These are phyloP conservation scores for Boletus patriciae DNA, from an alignment of 768 basidiomycete genomes.

Conservation along the genomic window DNA sequence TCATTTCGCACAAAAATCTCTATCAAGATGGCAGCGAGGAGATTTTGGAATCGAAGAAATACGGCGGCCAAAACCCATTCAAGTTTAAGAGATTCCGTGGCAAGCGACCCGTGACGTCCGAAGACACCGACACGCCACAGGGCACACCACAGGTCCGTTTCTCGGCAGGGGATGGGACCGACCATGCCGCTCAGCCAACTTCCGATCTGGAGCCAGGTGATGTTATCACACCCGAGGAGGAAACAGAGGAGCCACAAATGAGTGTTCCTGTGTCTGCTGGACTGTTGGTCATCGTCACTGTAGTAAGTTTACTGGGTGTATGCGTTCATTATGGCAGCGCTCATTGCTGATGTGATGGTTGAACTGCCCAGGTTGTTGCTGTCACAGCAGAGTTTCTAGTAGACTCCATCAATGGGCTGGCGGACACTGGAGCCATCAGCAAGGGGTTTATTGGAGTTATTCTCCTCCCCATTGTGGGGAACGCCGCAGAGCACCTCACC, in stretches of 20 bases:
- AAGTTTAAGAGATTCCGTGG: constrained; percentile 15
- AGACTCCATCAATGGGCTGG: constrained; percentile 76
- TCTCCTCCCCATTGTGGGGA: constrained; percentile 88
- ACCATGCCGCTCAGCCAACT: background rate
- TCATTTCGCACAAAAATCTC: constrained; percentile 73
- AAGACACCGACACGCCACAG: constrained; percentile 1
- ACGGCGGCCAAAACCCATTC: constrained; percentile 44
- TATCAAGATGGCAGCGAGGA: constrained; percentile 49
- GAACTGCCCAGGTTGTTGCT: constrained; percentile 45
- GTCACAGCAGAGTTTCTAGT: constrained; percentile 68
- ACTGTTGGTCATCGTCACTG: constrained; percentile 57
- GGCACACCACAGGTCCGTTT: constrained; percentile 4
- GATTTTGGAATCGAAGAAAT: constrained; percentile 40
- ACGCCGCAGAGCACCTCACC: constrained; percentile 88
- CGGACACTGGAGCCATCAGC: constrained; percentile 52
- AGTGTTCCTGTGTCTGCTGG: constrained; percentile 53
- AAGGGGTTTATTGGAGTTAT: constrained; percentile 86
- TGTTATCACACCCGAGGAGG: constrained; percentile 14
- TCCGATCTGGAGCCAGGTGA: constrained; percentile 14
- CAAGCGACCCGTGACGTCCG: constrained; percentile 3
- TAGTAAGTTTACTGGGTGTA: constrained; percentile 42
- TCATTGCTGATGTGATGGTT: background rate
- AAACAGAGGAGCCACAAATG: constrained; percentile 48
- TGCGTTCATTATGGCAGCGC: no score
- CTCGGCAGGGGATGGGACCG: background rate